phyloP scores from a whole-genome alignment of 148 eudicot species.

The Beta vulgaris region DNA sequence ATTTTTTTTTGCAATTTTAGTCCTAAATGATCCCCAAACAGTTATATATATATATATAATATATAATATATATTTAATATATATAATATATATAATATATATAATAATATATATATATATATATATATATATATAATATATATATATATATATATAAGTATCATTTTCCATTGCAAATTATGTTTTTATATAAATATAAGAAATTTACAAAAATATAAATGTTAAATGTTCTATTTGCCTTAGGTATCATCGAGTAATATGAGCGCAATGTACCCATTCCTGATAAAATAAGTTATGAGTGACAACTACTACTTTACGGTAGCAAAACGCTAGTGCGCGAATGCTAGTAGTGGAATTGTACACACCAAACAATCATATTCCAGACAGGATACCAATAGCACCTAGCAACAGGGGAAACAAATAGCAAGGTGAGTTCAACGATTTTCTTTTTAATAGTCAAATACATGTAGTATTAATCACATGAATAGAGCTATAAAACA shows the following conservation, averaged over 20 bases:
- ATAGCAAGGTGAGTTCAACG: neutral
- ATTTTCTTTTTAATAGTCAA: neutral
- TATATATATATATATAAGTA: no score
- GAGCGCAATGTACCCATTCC: conserved; percentile 40
- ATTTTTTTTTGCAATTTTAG: no score
- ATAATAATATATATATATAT: no score
- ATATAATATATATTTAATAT: no score
- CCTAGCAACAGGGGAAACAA: conserved; percentile 2
- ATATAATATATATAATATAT: no score
- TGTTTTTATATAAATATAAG: no score
- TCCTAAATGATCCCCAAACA: no score
- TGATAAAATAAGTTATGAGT: neutral
- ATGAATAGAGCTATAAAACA: neutral
- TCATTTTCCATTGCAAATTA: no score
- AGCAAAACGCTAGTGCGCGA: neutral
- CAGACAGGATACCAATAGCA: neutral
- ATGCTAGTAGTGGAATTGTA: neutral
- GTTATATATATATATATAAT: no score
- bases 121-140: no score
- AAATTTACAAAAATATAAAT: no score
- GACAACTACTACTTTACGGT: neutral
- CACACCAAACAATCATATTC: conserved; percentile 5
- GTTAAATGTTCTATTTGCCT: conserved; percentile 30
- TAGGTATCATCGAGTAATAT: conserved; percentile 37
- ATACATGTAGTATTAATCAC: neutral